Evolutionary conservation across 495 filamentous ascomycete genomes (phyloP).

Genomic region (Pseudomonodictys pantanalensis): DNA sequence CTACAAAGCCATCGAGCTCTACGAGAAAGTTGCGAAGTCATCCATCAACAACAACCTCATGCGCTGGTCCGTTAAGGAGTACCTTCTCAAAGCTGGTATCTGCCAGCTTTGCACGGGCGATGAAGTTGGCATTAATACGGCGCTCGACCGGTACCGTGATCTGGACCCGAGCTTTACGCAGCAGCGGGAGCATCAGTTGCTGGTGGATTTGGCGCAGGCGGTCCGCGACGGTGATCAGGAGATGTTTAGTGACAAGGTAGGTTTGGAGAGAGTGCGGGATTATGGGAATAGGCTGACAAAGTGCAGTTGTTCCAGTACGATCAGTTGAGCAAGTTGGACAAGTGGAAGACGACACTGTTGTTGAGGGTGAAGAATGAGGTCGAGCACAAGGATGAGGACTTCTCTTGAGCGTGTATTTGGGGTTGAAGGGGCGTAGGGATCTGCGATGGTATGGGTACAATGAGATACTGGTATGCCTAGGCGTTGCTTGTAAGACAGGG

Average conservation of each 20-base stretch:
- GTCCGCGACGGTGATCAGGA: constrained; percentile 73
- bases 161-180: constrained; percentile 73
- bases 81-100: constrained; percentile 86
- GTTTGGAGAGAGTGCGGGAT: not conserved
- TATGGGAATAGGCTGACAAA: not conserved
- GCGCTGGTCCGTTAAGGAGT: constrained; percentile 90
- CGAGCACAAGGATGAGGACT: constrained; percentile 72
- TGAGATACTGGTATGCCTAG: too few species aligned
- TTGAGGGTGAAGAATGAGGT: constrained; percentile 78
- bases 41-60: constrained; percentile 75
- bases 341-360: constrained; percentile 90
- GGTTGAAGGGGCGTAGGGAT: too few species aligned
- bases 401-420: constrained; percentile 58
- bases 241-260: constrained; percentile 67
- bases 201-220: constrained; percentile 68
- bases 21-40: constrained; percentile 71
- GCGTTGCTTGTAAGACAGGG: too few species aligned
- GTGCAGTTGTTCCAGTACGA: constrained; percentile 69
- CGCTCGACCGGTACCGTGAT: constrained; percentile 75
- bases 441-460: too few species aligned
- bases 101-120: constrained; percentile 52
- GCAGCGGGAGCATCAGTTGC: constrained; percentile 73
- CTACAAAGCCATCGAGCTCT: constrained; percentile 53
- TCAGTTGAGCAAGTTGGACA: constrained; percentile 85
- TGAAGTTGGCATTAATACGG: constrained; percentile 68